Evolutionary conservation across 2,329 filamentous ascomycete species (phyloP), one percentile per base, ranked within the genome.

Genomic region (Cylindrodendrum hubeiense): DNA sequence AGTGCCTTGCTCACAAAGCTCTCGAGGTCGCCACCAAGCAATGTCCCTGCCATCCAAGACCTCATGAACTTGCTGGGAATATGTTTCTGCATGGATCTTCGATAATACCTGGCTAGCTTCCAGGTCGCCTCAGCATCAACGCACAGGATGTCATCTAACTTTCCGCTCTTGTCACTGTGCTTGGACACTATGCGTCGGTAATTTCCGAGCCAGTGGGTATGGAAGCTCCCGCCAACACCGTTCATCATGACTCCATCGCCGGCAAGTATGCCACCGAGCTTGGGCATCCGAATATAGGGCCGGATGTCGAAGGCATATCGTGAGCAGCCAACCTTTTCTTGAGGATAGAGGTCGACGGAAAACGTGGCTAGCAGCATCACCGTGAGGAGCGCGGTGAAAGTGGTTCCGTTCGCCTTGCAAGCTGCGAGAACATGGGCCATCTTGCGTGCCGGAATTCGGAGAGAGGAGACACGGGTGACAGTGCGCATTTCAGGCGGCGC

Each of bases 311-410:
- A 66, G 22, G 64, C 58, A 44, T 51, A 70, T 5, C 58, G 39
- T 9, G 66, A 63, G n/a, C 52, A 47, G 6, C 60, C 66, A 4
- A 73, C 37, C 28, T 56, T 62, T 1, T 71, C 72, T n/a, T 67
- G 43, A 0, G 71, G 72, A 34, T 68, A 74, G n/a, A 66, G 53
- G 37, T 74, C 71, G 21, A 64, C 52, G 1, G 70, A 66, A 26
- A 74, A 46, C 4, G 67, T 71, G 2, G 62, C 65, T 17, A 64
- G 53, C n/a, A 73, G 24, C 33, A 71, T 37, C 15, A 70, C 66
- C 39, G 52, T 61, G 3, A 74, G 51, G 12, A 74, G 57, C 4
- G 71, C 68, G 0, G 72, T 74, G 21, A 74, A 72, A 1, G 70
- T 74, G 3, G 71, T 69, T 2, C 57, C 59, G 10, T 69, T 52